phyloP scores from a whole-genome alignment of 768 basidiomycete species.

The Boletus eberwhitei region DNA sequence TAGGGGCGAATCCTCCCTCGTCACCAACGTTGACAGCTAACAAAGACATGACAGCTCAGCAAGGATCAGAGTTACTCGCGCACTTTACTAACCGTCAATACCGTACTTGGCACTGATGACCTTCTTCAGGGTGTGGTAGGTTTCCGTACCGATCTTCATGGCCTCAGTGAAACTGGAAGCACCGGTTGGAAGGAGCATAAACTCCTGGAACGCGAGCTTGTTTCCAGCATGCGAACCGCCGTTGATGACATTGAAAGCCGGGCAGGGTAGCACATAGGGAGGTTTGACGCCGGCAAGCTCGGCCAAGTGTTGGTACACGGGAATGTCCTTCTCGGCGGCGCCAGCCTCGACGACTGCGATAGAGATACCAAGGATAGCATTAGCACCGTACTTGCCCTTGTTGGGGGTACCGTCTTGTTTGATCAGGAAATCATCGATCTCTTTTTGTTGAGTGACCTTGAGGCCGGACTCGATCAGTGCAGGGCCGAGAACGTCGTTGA shows the following conservation, averaged over 20 bases:
- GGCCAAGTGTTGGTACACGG: slow-evolving; percentile 95
- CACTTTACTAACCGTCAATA: slow-evolving; percentile 74
- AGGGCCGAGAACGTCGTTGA: slow-evolving; percentile 89
- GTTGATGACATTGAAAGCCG: slow-evolving; percentile 99
- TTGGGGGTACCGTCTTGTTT: slow-evolving; percentile 96
- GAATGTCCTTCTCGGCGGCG: slow-evolving; percentile 92
- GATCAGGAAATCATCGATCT: slow-evolving; percentile 97
- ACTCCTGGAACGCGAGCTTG: slow-evolving; percentile 99
- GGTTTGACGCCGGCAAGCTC: slow-evolving; percentile 93
- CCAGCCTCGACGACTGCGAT: slow-evolving; percentile 93
- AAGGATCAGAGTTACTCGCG: neutral
- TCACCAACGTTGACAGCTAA: slow-evolving; percentile 98
- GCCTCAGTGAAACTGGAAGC: slow-evolving; percentile 92
- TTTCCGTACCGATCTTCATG: slow-evolving; percentile 98
- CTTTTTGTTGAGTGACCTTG: slow-evolving; percentile 86
- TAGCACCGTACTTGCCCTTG: slow-evolving; percentile 99
- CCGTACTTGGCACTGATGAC: slow-evolving; percentile 99
- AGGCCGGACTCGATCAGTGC: slow-evolving; percentile 81
- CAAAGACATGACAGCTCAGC: slow-evolving; percentile 6
- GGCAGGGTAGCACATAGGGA: slow-evolving; percentile 88
- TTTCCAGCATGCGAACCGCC: slow-evolving; percentile 99
- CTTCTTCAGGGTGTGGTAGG: slow-evolving; percentile 97
- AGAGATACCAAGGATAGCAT: slow-evolving; percentile 97
- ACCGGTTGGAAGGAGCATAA: slow-evolving; percentile 98
- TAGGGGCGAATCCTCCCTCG: slow-evolving; percentile 99